Percentiles rank a stretch among this genome's conserved stretches.
Conservation (phyloP, 106 monocot genomes). For the Dactylorhiza incarnata region DNA sequence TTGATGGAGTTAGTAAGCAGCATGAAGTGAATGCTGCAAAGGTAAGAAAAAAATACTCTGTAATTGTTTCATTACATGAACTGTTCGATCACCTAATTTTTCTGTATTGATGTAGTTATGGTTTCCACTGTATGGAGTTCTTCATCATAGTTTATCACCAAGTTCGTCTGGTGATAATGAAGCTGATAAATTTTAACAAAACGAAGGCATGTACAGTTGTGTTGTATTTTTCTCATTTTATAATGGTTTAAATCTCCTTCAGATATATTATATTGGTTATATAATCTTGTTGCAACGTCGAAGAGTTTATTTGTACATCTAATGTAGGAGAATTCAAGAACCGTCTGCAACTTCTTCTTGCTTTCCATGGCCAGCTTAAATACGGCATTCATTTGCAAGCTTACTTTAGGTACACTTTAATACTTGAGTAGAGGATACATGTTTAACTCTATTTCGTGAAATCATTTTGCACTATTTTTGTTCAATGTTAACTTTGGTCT, state of each 20-base stretch:
- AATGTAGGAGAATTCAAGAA: conserved; percentile 73
- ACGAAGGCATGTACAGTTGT: conserved; percentile 30
- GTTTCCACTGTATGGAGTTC: conserved; percentile 74
- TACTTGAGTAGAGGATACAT: no score
- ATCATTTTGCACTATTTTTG: background rate
- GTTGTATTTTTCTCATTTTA: background rate
- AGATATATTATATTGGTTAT: conserved; percentile 5
- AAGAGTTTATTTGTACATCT: conserved; percentile 70
- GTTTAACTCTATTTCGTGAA: background rate
- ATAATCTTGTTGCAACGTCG: conserved; percentile 42
- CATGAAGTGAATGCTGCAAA: conserved; percentile 62
- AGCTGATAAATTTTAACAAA: conserved; percentile 24
- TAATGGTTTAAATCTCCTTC: background rate
- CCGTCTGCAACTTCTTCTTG: conserved; percentile 69
- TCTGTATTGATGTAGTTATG: conserved; percentile 70
- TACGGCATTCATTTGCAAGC: conserved; percentile 24
- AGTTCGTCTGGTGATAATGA: conserved; percentile 28
- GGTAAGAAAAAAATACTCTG: conserved; percentile 16
- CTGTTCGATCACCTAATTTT: background rate
- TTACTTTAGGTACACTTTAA: conserved; percentile 69
- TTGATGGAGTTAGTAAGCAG: conserved; percentile 50
- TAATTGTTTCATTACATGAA: background rate
- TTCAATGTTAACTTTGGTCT: background rate
- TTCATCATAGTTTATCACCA: conserved; percentile 40
- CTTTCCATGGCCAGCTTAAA: conserved; percentile 74